Conservation (phyloP, 2,329 filamentous ascomycete genomes). For the Fusarium sacchari region DNA sequence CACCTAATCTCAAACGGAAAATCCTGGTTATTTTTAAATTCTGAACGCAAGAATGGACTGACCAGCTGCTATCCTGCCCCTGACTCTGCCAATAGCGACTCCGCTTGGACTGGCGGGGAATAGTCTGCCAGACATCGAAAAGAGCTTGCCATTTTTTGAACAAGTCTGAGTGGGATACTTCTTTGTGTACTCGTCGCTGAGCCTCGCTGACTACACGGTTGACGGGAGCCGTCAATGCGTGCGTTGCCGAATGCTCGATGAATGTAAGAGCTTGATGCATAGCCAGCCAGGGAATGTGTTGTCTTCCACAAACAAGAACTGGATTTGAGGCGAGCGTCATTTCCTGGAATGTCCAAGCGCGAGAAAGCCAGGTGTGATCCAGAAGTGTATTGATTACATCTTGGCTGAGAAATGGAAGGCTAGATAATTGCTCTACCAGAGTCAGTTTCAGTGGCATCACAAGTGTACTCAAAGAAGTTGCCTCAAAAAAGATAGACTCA, state of each 20-base stretch:
- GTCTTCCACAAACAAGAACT: neutral
- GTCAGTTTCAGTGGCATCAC: neutral
- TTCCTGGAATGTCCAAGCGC: neutral
- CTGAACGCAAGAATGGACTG: neutral
- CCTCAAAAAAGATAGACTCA: fast-evolving
- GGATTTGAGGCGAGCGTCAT: neutral
- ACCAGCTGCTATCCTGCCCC: fast-evolving
- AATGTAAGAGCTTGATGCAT: neutral
- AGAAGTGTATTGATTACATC: fast-evolving
- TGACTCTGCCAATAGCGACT: fast-evolving
- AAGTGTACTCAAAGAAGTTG: fast-evolving
- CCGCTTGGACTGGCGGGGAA: neutral
- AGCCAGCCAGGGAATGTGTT: neutral
- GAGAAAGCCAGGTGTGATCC: neutral
- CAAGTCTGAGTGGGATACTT: fast-evolving
- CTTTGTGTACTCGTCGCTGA: neutral
- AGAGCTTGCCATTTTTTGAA: neutral
- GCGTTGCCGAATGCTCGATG: neutral
- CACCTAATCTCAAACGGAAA: no score
- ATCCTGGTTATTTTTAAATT: fast-evolving
- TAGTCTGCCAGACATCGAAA: neutral
- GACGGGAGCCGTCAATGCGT: fast-evolving
- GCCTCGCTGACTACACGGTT: fast-evolving
- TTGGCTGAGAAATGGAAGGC: neutral
- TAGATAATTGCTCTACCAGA: fast-evolving